Evolutionary conservation across 768 basidiomycete species (phyloP), one percentile per base, ranked within the genome.

Genomic region (Phylloporus sp.): DNA sequence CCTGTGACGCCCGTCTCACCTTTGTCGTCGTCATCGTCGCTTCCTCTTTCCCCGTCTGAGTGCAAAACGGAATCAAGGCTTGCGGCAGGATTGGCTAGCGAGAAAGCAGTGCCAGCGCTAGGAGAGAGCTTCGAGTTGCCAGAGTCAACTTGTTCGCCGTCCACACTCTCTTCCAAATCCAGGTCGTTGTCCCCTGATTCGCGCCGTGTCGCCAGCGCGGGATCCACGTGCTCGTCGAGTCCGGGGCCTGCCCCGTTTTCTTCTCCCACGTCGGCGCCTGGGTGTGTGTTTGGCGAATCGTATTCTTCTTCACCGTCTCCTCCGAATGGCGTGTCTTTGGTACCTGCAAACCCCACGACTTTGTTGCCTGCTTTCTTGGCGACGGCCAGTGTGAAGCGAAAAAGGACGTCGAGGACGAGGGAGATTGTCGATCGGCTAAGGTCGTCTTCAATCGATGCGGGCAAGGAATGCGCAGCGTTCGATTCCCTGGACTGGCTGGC

Each of bases 391-490:
- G 42, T 37, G 34, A 60, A 62, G 26, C 49, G 58, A 11, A 63
- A 63, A 50, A 64, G 53, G 52, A 14, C 48, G 9, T 63, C 62
- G 22, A 50, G 57, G 33, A 63, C 61, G 48, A 56, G 62, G n/a
- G 61, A 64, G 48, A 64, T 63, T 29, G 57, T 63, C 1, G 61
- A 63, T 42, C 53, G 49, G 31, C n/a, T 63, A 47, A 53, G 59
- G 44, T 62, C 57, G 33, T 56, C 51, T 35, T 60, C 59, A 29
- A 42, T 63, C 9, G 60, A 61, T 46, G 45, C 24, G 11, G 60
- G 60, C 6, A 60, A 50, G 42, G 50, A 46, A 17, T 28, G 33
- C 33, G 33, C 23, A 7, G 50, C 26, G 5, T 17, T 27, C 34
- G 52, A 61, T 20, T 5, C 20, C 27, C 31, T 56, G 38, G 50